Evolutionary conservation across 352 stramenopile genomes (phyloP).

Genomic region (Globisporangium cylindrosporum): DNA sequence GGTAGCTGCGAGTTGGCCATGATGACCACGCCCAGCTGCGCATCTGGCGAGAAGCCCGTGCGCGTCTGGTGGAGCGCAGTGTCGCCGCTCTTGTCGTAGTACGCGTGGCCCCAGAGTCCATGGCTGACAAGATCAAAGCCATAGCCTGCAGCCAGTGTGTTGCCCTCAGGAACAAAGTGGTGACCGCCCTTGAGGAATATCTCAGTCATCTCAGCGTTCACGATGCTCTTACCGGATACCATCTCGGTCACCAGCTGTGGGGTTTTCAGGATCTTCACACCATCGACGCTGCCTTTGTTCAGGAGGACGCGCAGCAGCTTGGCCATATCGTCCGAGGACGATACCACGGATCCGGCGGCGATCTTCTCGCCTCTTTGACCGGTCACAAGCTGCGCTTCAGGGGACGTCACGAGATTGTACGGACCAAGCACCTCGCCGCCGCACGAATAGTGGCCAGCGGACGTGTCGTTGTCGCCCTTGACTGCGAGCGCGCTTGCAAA

Average conservation of each 20-base stretch:
- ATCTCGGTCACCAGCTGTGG: conserved; percentile 48
- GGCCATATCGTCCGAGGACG: conserved; percentile 50
- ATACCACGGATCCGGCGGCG: conserved; percentile 46
- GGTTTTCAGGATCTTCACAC: conserved; percentile 42
- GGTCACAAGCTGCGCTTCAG: conserved; percentile 18
- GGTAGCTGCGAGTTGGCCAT: conserved; percentile 57
- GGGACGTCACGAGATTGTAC: conserved; percentile 34
- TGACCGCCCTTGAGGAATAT: conserved; percentile 43
- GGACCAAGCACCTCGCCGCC: conserved; percentile 40
- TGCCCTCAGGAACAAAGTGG: conserved; percentile 42
- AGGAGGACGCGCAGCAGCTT: conserved; percentile 54
- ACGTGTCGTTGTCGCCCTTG: conserved; percentile 1
- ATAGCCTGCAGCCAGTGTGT: conserved; percentile 55
- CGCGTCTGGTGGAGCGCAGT: conserved; percentile 49
- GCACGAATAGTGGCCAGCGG: conserved; percentile 46
- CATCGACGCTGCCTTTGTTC: conserved; percentile 57
- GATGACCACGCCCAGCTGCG: conserved; percentile 50
- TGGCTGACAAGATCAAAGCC: conserved; percentile 59
- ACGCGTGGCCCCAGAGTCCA: conserved; percentile 60
- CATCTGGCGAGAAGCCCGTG: conserved; percentile 41
- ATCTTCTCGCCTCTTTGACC: conserved; percentile 12
- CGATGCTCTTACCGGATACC: conserved; percentile 54
- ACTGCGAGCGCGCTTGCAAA: conserved; percentile 16
- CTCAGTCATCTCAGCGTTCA: conserved; percentile 32
- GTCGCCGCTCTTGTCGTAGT: conserved; percentile 70